Base-by-base conservation (phyloP, 1,284 basidiomycete genomes). In the Ganoderma leucocontextum region DNA sequence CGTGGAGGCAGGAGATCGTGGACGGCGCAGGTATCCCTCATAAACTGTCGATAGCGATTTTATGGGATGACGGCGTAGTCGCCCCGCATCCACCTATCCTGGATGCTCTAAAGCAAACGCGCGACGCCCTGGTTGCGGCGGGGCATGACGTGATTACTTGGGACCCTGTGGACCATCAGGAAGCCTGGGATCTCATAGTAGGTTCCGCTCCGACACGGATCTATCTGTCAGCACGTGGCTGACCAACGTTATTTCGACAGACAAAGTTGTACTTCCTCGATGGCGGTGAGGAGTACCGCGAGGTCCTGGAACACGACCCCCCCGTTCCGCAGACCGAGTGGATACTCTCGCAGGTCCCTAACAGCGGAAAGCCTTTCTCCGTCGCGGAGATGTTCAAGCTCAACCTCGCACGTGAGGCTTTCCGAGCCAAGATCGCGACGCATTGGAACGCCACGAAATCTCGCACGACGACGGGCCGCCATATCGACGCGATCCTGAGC, bases 91-190 rank as follows among this genome's bases (percentile, higher is more conserved):
- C 89, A 36, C 87, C 89, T 0, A 83, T 89, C 64, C 72, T 76
- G 4, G 79, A 82, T 44, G 87, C 86, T 13, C 67, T 90, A 71
- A 76, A 80, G 69, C 79, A 74, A 65, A 81, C 81, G 62, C 84
- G 82, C 72, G 75, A 79, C 15, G 83, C 82, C 12, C 76, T 91
- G 47, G 72, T 81, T 63, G 80, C 78, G 12, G 84, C 85, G 2
- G 89, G 89, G 4, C 89, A 91, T 75, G 82, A 87, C 62, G 82
- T 87, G 12, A 80, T 87, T 29, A 72, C 80, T 64, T 87, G 86
- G 86, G 68, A 79, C n/a, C 83, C 85, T 35, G 67, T 84, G 57
- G 81, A 82, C 63, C 85, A 86, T 74, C 76, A 82, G 61, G 71
- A 79, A 61, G 82, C 83, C 55, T 87, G 86, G 85, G 82, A 86